Conservation (phyloP, 768 basidiomycete genomes). For the Dacryopinax spathularia region DNA sequence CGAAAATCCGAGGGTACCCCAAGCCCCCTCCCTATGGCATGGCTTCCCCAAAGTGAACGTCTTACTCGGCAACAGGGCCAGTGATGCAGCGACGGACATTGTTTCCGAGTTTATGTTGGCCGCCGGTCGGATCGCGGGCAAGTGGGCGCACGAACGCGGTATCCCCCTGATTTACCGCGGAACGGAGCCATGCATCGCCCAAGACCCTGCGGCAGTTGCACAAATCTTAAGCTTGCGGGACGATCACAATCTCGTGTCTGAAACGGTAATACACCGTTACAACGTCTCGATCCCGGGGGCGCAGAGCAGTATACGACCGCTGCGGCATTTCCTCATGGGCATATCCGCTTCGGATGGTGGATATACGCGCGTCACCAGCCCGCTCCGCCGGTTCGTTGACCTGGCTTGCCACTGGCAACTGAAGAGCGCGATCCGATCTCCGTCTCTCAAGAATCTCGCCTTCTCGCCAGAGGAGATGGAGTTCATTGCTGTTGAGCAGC, state of each 20-base stretch:
- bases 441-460: slow-evolving; percentile 20
- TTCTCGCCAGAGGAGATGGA: slow-evolving; percentile 38
- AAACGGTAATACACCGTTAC: background rate
- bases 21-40: slow-evolving; percentile 17
- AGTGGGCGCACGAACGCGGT: slow-evolving; percentile 44
- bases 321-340: slow-evolving; percentile 1
- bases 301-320: too few species aligned
- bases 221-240: slow-evolving; percentile 39
- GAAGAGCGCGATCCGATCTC: slow-evolving; percentile 44
- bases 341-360: slow-evolving; percentile 27
- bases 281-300: too few species aligned
- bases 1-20: slow-evolving; percentile 18
- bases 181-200: slow-evolving; percentile 22
- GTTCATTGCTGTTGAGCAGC: slow-evolving; percentile 29
- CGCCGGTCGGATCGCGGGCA: slow-evolving; percentile 61
- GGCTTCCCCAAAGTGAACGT: slow-evolving; percentile 41
- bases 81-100: slow-evolving; percentile 36
- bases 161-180: slow-evolving; percentile 53
- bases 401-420: slow-evolving; percentile 86
- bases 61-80: slow-evolving; percentile 24
- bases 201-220: slow-evolving; percentile 27
- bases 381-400: slow-evolving; percentile 73
- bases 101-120: slow-evolving; percentile 74
- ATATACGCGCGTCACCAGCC: slow-evolving; percentile 73
- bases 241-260: slow-evolving; percentile 29